Base-by-base conservation (phyloP, 805 yeast genomes). In the Starmerella apis region DNA sequence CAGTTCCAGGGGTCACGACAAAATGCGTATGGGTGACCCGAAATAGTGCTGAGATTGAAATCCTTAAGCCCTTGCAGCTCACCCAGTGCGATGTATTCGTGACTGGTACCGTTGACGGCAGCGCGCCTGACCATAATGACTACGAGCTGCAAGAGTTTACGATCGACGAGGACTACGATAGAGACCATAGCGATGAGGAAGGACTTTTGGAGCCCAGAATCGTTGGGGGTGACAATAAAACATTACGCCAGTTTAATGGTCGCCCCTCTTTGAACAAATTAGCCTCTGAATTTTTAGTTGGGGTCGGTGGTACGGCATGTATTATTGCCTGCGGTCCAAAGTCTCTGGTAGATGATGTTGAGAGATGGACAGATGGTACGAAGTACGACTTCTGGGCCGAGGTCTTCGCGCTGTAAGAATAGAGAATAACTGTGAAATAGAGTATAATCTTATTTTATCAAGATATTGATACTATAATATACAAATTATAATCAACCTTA, bases 271-370 rank as follows among this genome's bases (percentile, higher is more conserved):
- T 56, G 10, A 19, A 32, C 20, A 38, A 47, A 18, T 49, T 51
- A 10, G 47, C 45, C 3, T 42, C 43, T 2, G 32, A 25, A 11
- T 54, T 51, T 37, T 19, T 46, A 4, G 23, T 10, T 3, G 44
- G 14, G 14, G 37, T 18, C 2, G 50, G 25, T 11, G 43, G 23
- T 2, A 13, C 47, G 10, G 43, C 48, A 4, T 49, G 56, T 20
- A 50, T 61, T 1, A 53, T 61, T 2, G 56, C 64, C 5, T 61
- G 63, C 36, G 64, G 64, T 2, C 63, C 64, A 0, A 55, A 46
- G 4, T 14, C 52, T 1, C 46, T 61, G 3, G 53, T 59, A 4
- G 11, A 11, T 7, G 62, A 53, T 22, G 59, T 49, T 3, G 32
- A 36, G 16, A n/a, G 20, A 3, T 61, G 60, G 61, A 57, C 64